A percentile compares a stretch with the other conserved stretches of the same genome.
These are phyloP conservation scores for Pedinophyceae sp. DNA, from an alignment of 139 green algal species.

Conservation along the genomic window DNA sequence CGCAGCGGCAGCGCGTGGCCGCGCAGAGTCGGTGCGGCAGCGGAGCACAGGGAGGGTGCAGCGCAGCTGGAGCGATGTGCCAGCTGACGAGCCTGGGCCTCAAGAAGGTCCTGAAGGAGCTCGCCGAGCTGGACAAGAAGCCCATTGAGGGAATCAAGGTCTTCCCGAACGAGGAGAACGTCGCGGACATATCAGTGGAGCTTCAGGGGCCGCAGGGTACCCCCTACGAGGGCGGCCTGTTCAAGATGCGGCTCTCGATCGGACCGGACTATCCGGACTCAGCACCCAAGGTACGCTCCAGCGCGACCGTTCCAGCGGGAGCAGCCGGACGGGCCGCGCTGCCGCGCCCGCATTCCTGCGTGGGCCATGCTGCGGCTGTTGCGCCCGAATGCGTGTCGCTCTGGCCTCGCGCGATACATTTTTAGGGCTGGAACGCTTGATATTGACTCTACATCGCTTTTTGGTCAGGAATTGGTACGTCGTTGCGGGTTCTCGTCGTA, in stretches of 20 bases:
- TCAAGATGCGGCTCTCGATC: conserved; percentile 50
- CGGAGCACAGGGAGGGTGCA: too few relatives aligned
- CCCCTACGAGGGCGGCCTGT: conserved; percentile 74
- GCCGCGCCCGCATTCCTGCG: too few relatives aligned
- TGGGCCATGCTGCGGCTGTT: conserved; percentile 42
- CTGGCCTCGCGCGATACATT: conserved; percentile 23
- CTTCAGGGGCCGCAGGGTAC: conserved; percentile 73
- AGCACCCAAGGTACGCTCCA: conserved; percentile 21
- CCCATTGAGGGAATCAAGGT: conserved; percentile 60
- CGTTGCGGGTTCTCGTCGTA: too few relatives aligned
- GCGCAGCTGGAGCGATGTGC: too few relatives aligned
- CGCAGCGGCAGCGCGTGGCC: too few relatives aligned
- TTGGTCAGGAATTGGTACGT: too few relatives aligned
- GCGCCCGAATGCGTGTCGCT: too few relatives aligned
- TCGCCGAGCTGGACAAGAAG: conserved; percentile 46
- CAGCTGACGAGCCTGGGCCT: too few relatives aligned
- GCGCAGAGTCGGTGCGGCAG: too few relatives aligned
- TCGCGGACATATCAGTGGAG: conserved; percentile 67
- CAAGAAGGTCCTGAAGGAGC: conserved; percentile 37
- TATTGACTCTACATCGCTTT: not conserved
- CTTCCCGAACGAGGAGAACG: conserved; percentile 67
- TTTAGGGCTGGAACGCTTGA: not conserved
- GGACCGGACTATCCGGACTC: conserved; percentile 19
- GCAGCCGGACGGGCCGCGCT: too few relatives aligned
- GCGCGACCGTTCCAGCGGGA: too few relatives aligned